Evolutionary conservation across 1,284 basidiomycete genomes (phyloP), one percentile per base, ranked within the genome.

Genomic region (Chondrostereum purpureum): DNA sequence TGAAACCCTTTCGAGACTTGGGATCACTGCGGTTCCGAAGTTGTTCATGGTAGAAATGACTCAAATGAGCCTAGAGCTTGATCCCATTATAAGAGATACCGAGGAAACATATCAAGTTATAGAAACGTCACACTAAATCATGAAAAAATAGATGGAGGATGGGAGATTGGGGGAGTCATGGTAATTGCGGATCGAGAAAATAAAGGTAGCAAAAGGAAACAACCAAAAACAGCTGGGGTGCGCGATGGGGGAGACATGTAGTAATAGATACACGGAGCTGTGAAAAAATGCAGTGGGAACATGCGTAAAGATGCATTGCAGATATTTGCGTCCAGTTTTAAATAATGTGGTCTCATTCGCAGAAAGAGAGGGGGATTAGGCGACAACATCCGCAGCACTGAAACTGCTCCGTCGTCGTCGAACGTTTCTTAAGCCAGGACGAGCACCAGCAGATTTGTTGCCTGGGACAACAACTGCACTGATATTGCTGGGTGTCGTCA

Each of bases 351-450:
- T n/a, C n/a, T n/a, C n/a, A n/a, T n/a, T n/a, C n/a, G 38, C 24
- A 21, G 31, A 48, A 45, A 21, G 22, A 13, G 34, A 35, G 20
- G 11, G 16, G 16, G 34, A 31, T 76, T 63, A 88, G 56, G 80
- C 85, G 51, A 89, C 74, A 27, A 91, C 79, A 61, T 92, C 84
- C 6, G 84, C 84, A 47, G 81, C 70, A 58, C 87, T 88, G 62
- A 90, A 90, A 55, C 88, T 89, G 57, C 88, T 89, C 48, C 88
- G 69, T 57, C 88, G 68, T 50, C 85, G 70, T 53, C 87, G 72
- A 24, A 87, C 74, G 44, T 70, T 81, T 45, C 84, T 70, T 52
- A 88, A 62, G 2, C 80, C 78, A 12, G 88, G 86, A 39, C 87
- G 72, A 52, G 78, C 27, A 31, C 27, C 27, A 31, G 27, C 80